Evolutionary conservation across 2,329 filamentous ascomycete genomes (phyloP).

Genomic region (Fusarium setosum): DNA sequence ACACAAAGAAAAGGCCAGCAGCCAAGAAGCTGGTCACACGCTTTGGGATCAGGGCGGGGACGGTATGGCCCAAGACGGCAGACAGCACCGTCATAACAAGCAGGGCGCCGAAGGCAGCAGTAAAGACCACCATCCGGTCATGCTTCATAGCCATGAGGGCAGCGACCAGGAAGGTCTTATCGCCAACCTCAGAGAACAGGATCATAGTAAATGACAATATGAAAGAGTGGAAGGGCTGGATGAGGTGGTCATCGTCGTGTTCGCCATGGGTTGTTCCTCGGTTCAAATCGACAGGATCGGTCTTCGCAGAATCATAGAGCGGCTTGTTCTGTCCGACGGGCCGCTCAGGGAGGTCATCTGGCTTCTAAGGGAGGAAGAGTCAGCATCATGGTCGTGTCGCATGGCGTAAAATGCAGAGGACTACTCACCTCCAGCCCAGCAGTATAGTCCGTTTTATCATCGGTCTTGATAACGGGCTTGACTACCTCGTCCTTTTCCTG

Average conservation of each 20-base stretch:
- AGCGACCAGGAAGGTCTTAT: constrained; percentile 98
- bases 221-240: constrained; percentile 88
- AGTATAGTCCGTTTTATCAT: constrained; percentile 47
- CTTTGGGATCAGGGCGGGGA: constrained; percentile 90
- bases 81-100: constrained; percentile 96
- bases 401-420: background rate
- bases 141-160: constrained; percentile 99
- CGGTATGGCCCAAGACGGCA: constrained; percentile 89
- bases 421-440: constrained; percentile 50
- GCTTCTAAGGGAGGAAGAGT: constrained; percentile 73
- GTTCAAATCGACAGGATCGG: constrained; percentile 68
- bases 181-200: constrained; percentile 93
- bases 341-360: constrained; percentile 81
- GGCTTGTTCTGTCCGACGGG: constrained; percentile 80
- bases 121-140: constrained; percentile 91
- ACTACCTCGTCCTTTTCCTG: constrained; percentile 8
- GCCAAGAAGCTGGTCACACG: constrained; percentile 91
- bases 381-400: constrained; percentile 12
- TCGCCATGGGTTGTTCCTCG: constrained; percentile 45
- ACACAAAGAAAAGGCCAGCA: constrained; percentile 86
- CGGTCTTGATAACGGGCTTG: constrained; percentile 54
- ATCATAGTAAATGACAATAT: constrained; percentile 97
- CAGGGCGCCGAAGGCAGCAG: constrained; percentile 90
- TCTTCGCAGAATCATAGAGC: constrained; percentile 72
- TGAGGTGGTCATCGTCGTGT: constrained; percentile 71